phyloP scores from a whole-genome alignment of 768 basidiomycete genomes.

The Panaeolus papilionaceus region DNA sequence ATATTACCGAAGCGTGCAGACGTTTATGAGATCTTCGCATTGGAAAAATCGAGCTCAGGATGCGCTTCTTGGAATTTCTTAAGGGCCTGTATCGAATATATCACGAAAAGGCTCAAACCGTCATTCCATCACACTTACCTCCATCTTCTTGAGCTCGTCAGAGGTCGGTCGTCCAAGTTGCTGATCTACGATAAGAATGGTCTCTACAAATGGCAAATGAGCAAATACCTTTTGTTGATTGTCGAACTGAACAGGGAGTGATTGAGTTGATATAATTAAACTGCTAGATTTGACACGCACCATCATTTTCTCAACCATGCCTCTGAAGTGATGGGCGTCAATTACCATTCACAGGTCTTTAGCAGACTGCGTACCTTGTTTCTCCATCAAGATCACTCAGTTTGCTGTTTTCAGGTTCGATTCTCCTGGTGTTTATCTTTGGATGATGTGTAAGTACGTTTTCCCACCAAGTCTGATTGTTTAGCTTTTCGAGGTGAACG shows the following conservation, averaged over 20 bases:
- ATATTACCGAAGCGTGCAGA: neutral
- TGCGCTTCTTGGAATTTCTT: constrained; percentile 90
- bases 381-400: constrained; percentile 96
- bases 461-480: constrained; percentile 96
- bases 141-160: constrained; percentile 92
- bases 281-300: constrained; percentile 51
- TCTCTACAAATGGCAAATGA: constrained; percentile 13
- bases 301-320: constrained; percentile 99
- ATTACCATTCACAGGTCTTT: neutral
- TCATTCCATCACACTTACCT: constrained; percentile 50
- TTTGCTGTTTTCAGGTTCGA: constrained; percentile 94
- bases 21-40: constrained; percentile 83
- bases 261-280: constrained; percentile 18
- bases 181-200: constrained; percentile 41
- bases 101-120: constrained; percentile 13
- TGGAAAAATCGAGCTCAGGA: constrained; percentile 94
- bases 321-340: constrained; percentile 50
- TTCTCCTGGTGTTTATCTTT: constrained; percentile 96
- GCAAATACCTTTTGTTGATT: constrained; percentile 72
- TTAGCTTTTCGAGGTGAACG: constrained; percentile 86
- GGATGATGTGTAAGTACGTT: constrained; percentile 95
- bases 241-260: constrained; percentile 58
- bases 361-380: constrained; percentile 67
- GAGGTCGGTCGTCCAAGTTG: constrained; percentile 97
- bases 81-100: constrained; percentile 58